Evolutionary conservation across 2,329 filamentous ascomycete species (phyloP), one percentile per base, ranked within the genome.

Genomic region (Cordyceps pruinosa): DNA sequence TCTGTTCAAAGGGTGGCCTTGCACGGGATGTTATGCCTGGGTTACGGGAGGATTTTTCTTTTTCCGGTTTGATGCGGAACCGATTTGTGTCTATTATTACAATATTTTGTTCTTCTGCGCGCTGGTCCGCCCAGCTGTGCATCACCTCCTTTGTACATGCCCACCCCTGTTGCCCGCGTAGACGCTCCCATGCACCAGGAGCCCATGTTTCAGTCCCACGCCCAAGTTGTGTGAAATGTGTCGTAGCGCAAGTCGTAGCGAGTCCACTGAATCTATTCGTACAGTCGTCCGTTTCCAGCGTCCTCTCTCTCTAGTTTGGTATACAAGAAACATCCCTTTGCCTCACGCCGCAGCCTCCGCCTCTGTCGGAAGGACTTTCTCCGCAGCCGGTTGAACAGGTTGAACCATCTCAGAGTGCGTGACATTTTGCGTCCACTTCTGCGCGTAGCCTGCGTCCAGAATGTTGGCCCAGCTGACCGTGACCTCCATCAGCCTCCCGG

Each of bases 381-480:
- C 59, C 25, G 56, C 42, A 37, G 52, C 53, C 7, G 26, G 4
- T 15, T 61, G 42, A 37, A 54, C 53, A 13, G 26, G 4, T 15
- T 61, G 57, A 26, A 79, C 66, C 32, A 76, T 61, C 10, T 44
- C 13, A 4, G 72, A 66, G 61, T 84, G 81, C n/a, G 66, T 70
- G 61, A 84, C 81, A 57, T 84, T 84, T 8, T 63, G 59, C 8
- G 80, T 68, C 81, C 81, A 84, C 19, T 66, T 59, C 62, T 69
- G 60, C 0, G 80, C 81, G 59, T 73, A 77, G 32, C 73, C 68
- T 58, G 67, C 72, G 61, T 83, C 79, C 58, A 70, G 65, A 53
- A 75, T 71, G 61, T 81, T 73, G 23, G 70, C 67, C 81, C 81
- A 84, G 68, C 71, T 80, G 34, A 84, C 71, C 6, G 72, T 78